Conservation (phyloP, 371 early-diverging fungal genomes). For the Zychaea mexicana region DNA sequence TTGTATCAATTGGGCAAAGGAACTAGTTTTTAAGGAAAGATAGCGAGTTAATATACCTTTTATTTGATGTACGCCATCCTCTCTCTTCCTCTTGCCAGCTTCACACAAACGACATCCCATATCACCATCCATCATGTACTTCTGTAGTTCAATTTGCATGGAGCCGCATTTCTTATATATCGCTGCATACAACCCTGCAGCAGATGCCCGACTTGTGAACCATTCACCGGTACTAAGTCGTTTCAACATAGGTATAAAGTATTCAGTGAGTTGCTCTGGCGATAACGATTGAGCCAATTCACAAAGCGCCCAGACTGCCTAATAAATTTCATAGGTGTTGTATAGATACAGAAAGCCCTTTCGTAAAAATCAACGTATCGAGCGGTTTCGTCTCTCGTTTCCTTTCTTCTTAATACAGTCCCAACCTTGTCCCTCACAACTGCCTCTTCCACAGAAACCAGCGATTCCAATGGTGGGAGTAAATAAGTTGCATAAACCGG, state of each 20-base stretch:
- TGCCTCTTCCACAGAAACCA: conserved; percentile 96
- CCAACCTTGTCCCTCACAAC: conserved; percentile 92
- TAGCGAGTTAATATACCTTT: neutral
- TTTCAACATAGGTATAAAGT: conserved; percentile 89
- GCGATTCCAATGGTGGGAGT: conserved; percentile 88
- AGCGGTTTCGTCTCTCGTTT: neutral
- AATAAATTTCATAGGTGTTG: neutral
- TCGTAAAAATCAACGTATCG: too few species aligned
- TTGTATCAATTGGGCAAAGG: conserved; percentile 76
- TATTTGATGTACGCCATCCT: too few species aligned
- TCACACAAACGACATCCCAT: too few species aligned
- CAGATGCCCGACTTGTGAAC: conserved; percentile 96
- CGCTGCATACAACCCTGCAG: conserved; percentile 91
- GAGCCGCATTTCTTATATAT: conserved; percentile 73
- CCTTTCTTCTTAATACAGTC: neutral
- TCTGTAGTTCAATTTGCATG: conserved; percentile 86
- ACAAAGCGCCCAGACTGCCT: conserved; percentile 93
- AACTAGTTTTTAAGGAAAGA: conserved; percentile 26
- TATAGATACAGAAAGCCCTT: too few species aligned
- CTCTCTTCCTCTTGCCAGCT: too few species aligned
- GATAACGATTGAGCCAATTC: conserved; percentile 69
- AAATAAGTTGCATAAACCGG: conserved; percentile 82
- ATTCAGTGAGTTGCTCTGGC: conserved; percentile 80
- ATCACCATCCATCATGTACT: conserved; percentile 51
- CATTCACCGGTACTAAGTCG: conserved; percentile 94